These are phyloP conservation scores for Citrus cavaleriei DNA, from an alignment of 345 rosid species.

Conservation along the genomic window DNA sequence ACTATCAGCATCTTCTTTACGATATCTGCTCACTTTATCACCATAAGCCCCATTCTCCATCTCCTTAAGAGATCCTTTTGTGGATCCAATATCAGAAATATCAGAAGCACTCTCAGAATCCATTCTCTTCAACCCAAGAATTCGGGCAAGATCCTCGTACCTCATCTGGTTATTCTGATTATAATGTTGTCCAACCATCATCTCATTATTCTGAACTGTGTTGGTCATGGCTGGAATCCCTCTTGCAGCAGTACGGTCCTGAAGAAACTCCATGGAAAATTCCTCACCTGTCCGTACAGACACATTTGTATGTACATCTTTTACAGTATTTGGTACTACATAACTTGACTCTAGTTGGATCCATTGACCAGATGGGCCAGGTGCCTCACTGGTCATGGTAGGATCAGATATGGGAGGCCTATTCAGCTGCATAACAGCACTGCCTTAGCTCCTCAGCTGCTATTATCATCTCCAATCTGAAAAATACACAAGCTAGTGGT, in stretches of 20 bases:
- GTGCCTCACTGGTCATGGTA: slow-evolving; percentile 24
- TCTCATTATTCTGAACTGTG: slow-evolving; percentile 19
- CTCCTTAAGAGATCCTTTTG: slow-evolving; percentile 29
- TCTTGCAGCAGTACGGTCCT: slow-evolving; percentile 34
- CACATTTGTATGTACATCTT: slow-evolving; percentile 34
- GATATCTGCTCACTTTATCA: slow-evolving; percentile 33
- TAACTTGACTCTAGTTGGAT: slow-evolving; percentile 26
- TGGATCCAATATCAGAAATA: slow-evolving; percentile 39
- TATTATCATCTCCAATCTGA: slow-evolving; percentile 10
- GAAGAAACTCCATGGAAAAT: slow-evolving; percentile 61
- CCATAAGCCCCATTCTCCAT: slow-evolving; percentile 33
- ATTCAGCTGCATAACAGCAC: slow-evolving; percentile 15
- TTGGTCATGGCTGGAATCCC: slow-evolving; percentile 19
- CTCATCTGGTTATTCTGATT: slow-evolving; percentile 36
- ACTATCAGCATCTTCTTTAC: slow-evolving; percentile 29
- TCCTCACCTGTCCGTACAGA: slow-evolving; percentile 64
- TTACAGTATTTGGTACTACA: slow-evolving; percentile 21
- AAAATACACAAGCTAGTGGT: neutral
- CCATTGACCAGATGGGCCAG: slow-evolving; percentile 31
- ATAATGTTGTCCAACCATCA: slow-evolving; percentile 23
- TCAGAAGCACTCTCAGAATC: slow-evolving; percentile 52
- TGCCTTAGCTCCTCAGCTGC: slow-evolving; percentile 9
- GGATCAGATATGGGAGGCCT: slow-evolving; percentile 10
- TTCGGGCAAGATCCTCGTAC: slow-evolving; percentile 38
- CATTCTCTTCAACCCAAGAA: slow-evolving; percentile 53